Conservation (phyloP, 306 rosid species). For the Clitoria ternatea region DNA sequence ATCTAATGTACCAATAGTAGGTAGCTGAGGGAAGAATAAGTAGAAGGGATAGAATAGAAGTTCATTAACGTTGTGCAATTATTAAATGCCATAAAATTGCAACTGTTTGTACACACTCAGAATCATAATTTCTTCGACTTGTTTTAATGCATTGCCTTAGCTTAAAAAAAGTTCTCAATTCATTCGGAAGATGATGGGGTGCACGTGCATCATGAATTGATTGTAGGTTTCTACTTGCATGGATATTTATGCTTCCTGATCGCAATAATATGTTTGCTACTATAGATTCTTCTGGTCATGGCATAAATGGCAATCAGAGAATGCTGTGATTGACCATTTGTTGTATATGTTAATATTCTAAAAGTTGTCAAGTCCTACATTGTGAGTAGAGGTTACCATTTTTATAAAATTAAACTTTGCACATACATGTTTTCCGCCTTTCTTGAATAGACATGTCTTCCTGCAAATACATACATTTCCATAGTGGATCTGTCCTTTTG, state of each 20-base stretch:
- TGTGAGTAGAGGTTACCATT: too few relatives aligned
- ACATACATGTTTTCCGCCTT: too few relatives aligned
- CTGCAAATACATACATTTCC: too few relatives aligned
- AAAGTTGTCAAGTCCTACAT: too few relatives aligned
- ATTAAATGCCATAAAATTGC: neutral
- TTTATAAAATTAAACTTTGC: too few relatives aligned
- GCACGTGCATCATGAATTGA: neutral
- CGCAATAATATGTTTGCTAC: neutral
- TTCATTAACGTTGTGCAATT: neutral
- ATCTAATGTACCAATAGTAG: neutral
- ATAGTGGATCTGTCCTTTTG: too few relatives aligned
- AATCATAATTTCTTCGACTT: neutral
- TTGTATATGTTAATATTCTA: too few relatives aligned
- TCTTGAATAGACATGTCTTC: too few relatives aligned
- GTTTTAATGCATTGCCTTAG: neutral
- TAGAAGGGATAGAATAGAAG: neutral
- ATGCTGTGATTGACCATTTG: too few relatives aligned
- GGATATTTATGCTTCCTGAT: neutral
- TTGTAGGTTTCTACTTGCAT: neutral
- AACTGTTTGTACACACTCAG: neutral
- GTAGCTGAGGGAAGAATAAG: neutral
- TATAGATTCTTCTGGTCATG: neutral
- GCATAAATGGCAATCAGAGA: neutral
- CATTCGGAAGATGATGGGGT: neutral
- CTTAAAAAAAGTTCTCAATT: slow-evolving; percentile 8